These are phyloP conservation scores for Globisporangium emineosum DNA, from an alignment of 352 stramenopile genomes.

Conservation along the genomic window DNA sequence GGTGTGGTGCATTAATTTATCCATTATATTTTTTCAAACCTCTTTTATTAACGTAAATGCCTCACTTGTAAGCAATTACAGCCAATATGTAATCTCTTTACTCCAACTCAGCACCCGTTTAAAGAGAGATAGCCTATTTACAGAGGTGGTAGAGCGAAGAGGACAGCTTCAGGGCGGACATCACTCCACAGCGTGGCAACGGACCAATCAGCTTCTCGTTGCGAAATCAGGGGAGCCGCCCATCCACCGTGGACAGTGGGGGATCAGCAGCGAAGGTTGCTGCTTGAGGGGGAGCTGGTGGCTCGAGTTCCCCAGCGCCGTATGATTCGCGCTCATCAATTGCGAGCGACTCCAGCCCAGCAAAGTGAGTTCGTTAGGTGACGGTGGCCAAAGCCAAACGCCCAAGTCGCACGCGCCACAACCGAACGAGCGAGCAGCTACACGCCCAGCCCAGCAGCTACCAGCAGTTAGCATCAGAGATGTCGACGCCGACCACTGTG, in stretches of 20 bases:
- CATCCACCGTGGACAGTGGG: neutral
- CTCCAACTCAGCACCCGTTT: too few species aligned
- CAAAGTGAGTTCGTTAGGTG: neutral
- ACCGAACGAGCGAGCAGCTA: neutral
- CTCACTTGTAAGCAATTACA: too few species aligned
- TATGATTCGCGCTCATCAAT: conserved; percentile 11
- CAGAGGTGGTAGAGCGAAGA: neutral
- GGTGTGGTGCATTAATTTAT: neutral
- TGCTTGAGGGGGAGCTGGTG: neutral
- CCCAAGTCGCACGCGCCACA: neutral
- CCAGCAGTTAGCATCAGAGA: neutral
- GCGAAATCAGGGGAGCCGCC: neutral
- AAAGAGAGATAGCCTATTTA: neutral
- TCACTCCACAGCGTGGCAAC: conserved; percentile 1
- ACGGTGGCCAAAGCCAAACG: neutral
- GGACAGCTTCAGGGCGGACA: neutral
- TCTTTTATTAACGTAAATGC: too few species aligned
- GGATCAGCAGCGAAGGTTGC: conserved; percentile 1
- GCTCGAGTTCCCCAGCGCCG: neutral
- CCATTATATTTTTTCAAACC: neutral
- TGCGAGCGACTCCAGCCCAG: neutral
- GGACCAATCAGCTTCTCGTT: neutral
- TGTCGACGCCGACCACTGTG: conserved; percentile 8
- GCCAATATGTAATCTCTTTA: too few species aligned
- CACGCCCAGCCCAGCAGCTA: neutral